Base-by-base conservation (phyloP, 306 rosid species). In the Sicyos baderoa region DNA sequence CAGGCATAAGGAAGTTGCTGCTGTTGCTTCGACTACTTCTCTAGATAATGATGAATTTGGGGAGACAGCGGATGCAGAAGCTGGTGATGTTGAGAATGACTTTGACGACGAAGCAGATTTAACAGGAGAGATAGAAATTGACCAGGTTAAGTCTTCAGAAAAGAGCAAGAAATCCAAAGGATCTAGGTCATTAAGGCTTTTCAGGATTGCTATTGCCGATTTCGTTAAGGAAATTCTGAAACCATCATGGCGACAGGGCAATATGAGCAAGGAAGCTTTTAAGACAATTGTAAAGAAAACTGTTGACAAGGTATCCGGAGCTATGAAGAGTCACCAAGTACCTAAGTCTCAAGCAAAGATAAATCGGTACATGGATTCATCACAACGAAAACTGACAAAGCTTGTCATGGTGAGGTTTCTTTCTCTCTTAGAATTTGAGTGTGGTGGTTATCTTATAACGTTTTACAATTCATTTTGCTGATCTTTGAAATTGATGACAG, bases 201-300 rank as follows among this genome's bases (percentile, higher is more conserved):
- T 93, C 81, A 93, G 88, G 87, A 75, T 84, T 81, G 86, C 91
- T 21, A 76, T 93, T 85, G 98, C 98, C 9, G 86, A 89, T 68
- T 93, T 93, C 79, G 98, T 93, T 7, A 93, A 93, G 79, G 98
- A 93, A 54, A 86, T 89, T 78, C 76, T 93, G 71, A 93, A 93
- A 81, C 98, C 97, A 19, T 93, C 98, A 40, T 93, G 98, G 98
- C 82, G 89, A 65, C 97, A 93, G 83, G 97, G 98, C 74, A 89
- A 93, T 80, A 93, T 93, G 98, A 93, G 98, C 83, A 90, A 93
- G 86, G 98, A 89, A 75, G 97, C 98, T 58, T 89, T 93, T 76
- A 93, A 93, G 82, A 93, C 97, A 72, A 93, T 93, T 77, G 98
- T 93, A 42, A 93, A 89, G 79, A 93, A 93, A 88, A 93, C 96